Percentiles rank a stretch among this genome's conserved stretches.
phyloP scores from a whole-genome alignment of 495 filamentous ascomycete species.

The Paragyromitra xinjiangensis region DNA sequence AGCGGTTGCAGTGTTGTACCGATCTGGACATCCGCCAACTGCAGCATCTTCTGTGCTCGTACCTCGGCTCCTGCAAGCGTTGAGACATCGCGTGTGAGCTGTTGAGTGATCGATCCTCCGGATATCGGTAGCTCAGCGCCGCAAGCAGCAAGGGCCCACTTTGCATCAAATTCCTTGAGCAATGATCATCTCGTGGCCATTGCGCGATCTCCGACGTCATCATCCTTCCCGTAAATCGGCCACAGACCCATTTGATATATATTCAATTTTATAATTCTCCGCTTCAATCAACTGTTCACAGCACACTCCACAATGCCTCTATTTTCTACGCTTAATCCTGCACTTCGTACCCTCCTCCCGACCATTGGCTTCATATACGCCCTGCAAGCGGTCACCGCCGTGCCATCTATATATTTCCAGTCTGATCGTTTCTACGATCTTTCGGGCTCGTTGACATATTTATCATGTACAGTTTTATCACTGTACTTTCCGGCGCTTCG shows the following conservation, averaged over 20 bases:
- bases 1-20: too few relatives aligned
- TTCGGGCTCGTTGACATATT: constrained; percentile 69
- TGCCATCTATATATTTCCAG: constrained; percentile 67
- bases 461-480: constrained; percentile 66
- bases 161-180: constrained; percentile 13
- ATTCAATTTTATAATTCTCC: background rate
- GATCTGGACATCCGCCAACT: background rate
- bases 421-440: constrained; percentile 73
- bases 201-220: constrained; percentile 31
- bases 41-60: constrained; percentile 1
- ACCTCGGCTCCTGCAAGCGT: background rate
- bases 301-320: constrained; percentile 60
- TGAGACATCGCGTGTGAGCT: background rate
- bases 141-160: constrained; percentile 27
- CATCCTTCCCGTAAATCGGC: constrained; percentile 18
- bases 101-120: background rate
- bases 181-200: constrained; percentile 27
- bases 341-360: constrained; percentile 69
- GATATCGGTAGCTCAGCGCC: background rate
- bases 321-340: constrained; percentile 64
- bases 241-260: background rate
- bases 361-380: constrained; percentile 66
- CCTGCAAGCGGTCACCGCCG: constrained; percentile 65
- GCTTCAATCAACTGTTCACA: background rate
- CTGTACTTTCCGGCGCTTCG: constrained; percentile 70